phyloP scores from a whole-genome alignment of 176 grass and related monocot genomes.

The Carex scoparia region DNA sequence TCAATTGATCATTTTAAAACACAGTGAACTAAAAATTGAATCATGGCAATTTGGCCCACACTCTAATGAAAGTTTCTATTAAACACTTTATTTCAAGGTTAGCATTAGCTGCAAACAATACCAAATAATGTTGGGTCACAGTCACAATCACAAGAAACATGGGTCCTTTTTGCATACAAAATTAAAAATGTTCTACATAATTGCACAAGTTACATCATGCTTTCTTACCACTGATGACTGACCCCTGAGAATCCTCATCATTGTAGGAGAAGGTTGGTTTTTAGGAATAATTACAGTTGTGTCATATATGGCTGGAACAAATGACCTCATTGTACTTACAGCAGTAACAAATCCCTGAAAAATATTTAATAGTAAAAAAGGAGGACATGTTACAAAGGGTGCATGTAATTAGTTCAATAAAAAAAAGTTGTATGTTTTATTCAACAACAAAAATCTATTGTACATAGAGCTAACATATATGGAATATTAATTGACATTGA shows the following conservation, averaged over 20 bases:
- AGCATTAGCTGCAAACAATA: background rate
- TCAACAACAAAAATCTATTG: background rate
- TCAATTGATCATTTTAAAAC: background rate
- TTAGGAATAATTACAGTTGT: conserved; percentile 90
- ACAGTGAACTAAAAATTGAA: background rate
- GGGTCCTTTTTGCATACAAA: background rate
- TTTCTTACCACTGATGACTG: conserved; percentile 82
- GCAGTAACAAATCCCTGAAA: conserved; percentile 92
- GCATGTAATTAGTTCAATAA: background rate
- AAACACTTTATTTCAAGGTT: background rate
- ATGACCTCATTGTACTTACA: conserved; percentile 82
- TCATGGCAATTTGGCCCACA: background rate
- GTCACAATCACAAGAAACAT: background rate
- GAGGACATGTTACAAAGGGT: background rate
- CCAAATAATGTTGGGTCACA: background rate
- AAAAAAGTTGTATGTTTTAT: background rate
- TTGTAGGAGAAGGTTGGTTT: conserved; percentile 88
- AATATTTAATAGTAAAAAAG: background rate
- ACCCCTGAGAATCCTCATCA: conserved; percentile 88
- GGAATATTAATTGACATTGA: background rate
- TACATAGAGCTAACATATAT: background rate
- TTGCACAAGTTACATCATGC: background rate
- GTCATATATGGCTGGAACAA: conserved; percentile 94
- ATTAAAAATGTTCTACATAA: background rate
- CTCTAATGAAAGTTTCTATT: no score